These are phyloP conservation scores for Vigna angularis DNA, from an alignment of 306 rosid genomes.

Conservation along the genomic window DNA sequence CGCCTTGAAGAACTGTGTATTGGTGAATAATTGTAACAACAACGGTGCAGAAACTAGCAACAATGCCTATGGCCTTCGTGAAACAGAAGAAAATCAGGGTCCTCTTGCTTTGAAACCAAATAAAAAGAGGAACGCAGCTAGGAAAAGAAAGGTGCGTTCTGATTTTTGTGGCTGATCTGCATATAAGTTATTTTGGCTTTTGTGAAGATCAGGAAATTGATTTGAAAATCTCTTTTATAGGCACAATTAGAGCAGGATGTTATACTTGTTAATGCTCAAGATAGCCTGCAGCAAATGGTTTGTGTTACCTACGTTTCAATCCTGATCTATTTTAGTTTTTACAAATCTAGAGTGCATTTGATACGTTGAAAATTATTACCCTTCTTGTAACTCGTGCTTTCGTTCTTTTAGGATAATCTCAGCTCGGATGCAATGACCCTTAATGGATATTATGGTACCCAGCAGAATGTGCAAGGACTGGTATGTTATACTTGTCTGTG, in stretches of 20 bases:
- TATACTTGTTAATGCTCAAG: constrained; percentile 70
- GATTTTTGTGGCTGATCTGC: constrained; percentile 40
- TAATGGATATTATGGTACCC: constrained; percentile 81
- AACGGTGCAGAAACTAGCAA: constrained; percentile 60
- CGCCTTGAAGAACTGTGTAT: constrained; percentile 84
- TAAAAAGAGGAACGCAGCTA: constrained; percentile 71
- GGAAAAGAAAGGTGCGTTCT: constrained; percentile 84
- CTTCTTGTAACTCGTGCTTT: constrained; percentile 42
- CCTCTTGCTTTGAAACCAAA: constrained; percentile 57
- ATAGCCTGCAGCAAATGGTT: constrained; percentile 83
- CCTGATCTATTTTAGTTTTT: constrained; percentile 40
- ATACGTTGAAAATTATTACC: constrained; percentile 28
- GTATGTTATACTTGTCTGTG: constrained; percentile 48
- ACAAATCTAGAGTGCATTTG: constrained; percentile 27
- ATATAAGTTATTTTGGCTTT: constrained; percentile 33
- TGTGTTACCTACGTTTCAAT: constrained; percentile 41
- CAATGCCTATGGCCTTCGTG: constrained; percentile 61
- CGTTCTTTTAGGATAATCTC: constrained; percentile 68
- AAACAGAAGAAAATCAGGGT: constrained; percentile 72
- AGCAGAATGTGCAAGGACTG: constrained; percentile 92
- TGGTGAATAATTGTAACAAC: constrained; percentile 70
- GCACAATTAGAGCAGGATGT: constrained; percentile 71
- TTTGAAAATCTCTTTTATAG: constrained; percentile 50
- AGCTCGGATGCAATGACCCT: constrained; percentile 73
- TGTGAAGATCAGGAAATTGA: constrained; percentile 37